Base-by-base conservation (phyloP, 2,329 filamentous ascomycete genomes). In the Cordyceps cicadae region DNA sequence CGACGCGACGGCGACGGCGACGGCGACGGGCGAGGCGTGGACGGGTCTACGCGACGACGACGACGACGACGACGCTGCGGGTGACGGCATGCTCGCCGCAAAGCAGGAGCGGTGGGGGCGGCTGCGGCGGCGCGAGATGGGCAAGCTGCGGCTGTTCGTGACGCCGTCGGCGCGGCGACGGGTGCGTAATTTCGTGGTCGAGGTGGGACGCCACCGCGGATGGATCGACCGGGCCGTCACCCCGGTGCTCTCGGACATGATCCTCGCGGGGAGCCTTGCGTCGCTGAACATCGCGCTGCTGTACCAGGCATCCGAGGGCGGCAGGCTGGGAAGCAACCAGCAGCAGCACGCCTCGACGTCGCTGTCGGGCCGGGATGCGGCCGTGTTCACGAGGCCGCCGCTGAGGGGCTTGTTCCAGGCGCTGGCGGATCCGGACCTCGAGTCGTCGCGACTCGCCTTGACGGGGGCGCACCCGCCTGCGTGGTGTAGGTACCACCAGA, bases 371-470 rank as follows among this genome's bases (percentile, higher is more conserved):
- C 9, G 11, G 24, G 61, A 45, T 45, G 29, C 64, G 15, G 58
- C 56, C 48, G 64, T 69, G 29, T 71, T 72, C 54, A 59, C 63
- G n/a, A 67, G 67, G 49, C 66, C 69, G 24, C 66, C 73, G 66
- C 60, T 73, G 26, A 66, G 66, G 60, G 70, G 72, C 3, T 64
- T 81, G 9, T 64, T 80, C 51, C 67, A 69, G 56, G 66, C 81
- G 19, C 66, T 81, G 59, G 68, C 72, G 48, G 78, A 81, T 61
- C 78, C 79, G 53, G 75, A 79, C 52, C 68, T 81, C 41, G 68
- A 75, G 53, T 70, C 64, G 48, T 75, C 74, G 15, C 69, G 72
- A 60, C 64, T 81, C 32, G 68, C 68, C 64, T 71, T 78, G 45
- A 70, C 70, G 58, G 66, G 66, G 21, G 66, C 64, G 46, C 77